Conservation (phyloP, 2,329 filamentous ascomycete genomes). For the Claviceps pusilla region DNA sequence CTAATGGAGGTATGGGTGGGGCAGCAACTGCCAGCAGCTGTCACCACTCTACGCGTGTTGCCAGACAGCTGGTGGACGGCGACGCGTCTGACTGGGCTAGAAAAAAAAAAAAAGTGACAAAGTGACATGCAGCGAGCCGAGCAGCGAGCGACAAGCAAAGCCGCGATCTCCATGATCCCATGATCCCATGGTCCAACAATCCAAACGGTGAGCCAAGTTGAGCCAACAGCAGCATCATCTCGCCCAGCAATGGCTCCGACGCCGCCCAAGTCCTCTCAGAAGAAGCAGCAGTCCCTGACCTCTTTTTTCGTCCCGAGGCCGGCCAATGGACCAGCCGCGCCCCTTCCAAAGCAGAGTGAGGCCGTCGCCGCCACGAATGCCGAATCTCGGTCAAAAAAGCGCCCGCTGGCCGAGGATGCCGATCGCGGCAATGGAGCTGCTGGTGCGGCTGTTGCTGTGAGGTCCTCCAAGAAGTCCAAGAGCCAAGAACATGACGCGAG, state of each 20-base stretch:
- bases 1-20: background rate
- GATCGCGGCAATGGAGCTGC: slow-evolving; percentile 28
- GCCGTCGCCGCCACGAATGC: slow-evolving; percentile 15
- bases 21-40: background rate
- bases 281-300: slow-evolving; percentile 70
- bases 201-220: background rate
- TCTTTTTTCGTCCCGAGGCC: slow-evolving; percentile 65
- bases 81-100: background rate
- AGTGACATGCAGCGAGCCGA: background rate
- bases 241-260: slow-evolving; percentile 17
- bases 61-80: background rate
- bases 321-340: slow-evolving; percentile 28
- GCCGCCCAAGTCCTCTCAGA: slow-evolving; percentile 22
- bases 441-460: slow-evolving; percentile 18
- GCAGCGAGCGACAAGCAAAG: background rate
- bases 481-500: slow-evolving; percentile 23
- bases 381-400: slow-evolving; percentile 28
- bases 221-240: background rate
- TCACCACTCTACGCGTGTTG: background rate
- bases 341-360: slow-evolving; percentile 19
- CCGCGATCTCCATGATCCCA: background rate
- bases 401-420: slow-evolving; percentile 33
- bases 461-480: slow-evolving; percentile 27
- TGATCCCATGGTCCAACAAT: background rate
- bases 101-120: background rate